phyloP scores from a whole-genome alignment of 352 stramenopile species.

The Paralagenidium karlingii region DNA sequence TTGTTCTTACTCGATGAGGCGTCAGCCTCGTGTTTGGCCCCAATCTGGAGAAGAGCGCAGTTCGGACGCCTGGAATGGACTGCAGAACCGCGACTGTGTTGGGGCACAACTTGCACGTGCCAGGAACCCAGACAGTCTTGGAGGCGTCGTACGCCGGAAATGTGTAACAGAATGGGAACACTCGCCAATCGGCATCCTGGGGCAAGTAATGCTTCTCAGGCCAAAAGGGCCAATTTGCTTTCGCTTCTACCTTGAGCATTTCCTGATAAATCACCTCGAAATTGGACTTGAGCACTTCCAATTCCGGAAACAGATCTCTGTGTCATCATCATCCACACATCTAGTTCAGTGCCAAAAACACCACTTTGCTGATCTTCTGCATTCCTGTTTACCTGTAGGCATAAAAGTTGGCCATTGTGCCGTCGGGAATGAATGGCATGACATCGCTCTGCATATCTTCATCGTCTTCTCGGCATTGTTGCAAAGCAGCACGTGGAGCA shows the following conservation, averaged over 20 bases:
- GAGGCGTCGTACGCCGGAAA: constrained; percentile 78
- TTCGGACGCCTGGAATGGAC: constrained; percentile 54
- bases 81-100: constrained; percentile 60
- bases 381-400: too few species aligned
- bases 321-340: too few species aligned
- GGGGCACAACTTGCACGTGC: constrained; percentile 65
- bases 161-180: constrained; percentile 86
- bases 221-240: constrained; percentile 67
- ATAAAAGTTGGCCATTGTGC: too few species aligned
- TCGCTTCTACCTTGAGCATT: constrained; percentile 39
- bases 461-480: too few species aligned
- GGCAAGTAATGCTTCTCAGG: constrained; percentile 76
- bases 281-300: constrained; percentile 56
- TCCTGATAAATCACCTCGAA: constrained; percentile 69
- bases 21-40: constrained; percentile 59
- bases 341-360: too few species aligned
- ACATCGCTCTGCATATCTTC: too few species aligned
- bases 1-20: constrained; percentile 55
- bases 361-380: too few species aligned
- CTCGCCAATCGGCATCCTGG: constrained; percentile 58
- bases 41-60: constrained; percentile 84
- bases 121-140: constrained; percentile 72
- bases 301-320: constrained; percentile 69
- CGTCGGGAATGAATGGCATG: too few species aligned
- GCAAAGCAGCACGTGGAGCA: too few species aligned